Evolutionary conservation across 805 yeast genomes (phyloP).

Genomic region (Saccharomycopsis sp.): DNA sequence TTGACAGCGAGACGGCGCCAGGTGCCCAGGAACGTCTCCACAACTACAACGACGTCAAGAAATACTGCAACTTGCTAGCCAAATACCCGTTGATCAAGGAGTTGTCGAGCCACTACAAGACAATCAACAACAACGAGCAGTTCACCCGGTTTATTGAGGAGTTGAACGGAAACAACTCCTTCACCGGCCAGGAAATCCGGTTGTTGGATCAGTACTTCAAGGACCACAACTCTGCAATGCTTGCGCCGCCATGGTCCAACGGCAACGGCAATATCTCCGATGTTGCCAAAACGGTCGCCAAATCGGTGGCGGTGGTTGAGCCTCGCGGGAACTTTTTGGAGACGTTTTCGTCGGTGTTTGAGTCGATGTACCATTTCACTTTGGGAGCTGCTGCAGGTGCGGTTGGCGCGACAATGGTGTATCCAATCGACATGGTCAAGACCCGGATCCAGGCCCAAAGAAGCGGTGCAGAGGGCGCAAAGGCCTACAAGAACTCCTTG

Average conservation of each 20-base stretch:
- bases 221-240: neutral
- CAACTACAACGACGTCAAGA: constrained; percentile 8
- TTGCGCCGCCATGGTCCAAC: neutral
- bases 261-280: neutral
- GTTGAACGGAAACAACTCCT: constrained; percentile 22
- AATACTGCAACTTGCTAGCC: constrained; percentile 10
- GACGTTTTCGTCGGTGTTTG: constrained; percentile 58
- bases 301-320: constrained; percentile 1
- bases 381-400: constrained; percentile 96
- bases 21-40: neutral
- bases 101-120: constrained; percentile 6
- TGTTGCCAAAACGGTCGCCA: neutral
- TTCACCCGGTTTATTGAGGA: constrained; percentile 28
- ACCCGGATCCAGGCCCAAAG: constrained; percentile 97
- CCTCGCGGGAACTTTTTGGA: neutral
- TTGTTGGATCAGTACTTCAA: neutral
- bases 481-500: constrained; percentile 65
- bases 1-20: neutral
- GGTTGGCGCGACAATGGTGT: constrained; percentile 95
- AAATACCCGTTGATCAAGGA: constrained; percentile 13
- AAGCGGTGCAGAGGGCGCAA: constrained; percentile 36
- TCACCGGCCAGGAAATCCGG: neutral
- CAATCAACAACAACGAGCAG: neutral
- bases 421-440: constrained; percentile 93
- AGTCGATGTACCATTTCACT: constrained; percentile 78